Evolutionary conservation across 208 protist species (phyloP).

Genomic region (Trypanosoma scelopori): DNA sequence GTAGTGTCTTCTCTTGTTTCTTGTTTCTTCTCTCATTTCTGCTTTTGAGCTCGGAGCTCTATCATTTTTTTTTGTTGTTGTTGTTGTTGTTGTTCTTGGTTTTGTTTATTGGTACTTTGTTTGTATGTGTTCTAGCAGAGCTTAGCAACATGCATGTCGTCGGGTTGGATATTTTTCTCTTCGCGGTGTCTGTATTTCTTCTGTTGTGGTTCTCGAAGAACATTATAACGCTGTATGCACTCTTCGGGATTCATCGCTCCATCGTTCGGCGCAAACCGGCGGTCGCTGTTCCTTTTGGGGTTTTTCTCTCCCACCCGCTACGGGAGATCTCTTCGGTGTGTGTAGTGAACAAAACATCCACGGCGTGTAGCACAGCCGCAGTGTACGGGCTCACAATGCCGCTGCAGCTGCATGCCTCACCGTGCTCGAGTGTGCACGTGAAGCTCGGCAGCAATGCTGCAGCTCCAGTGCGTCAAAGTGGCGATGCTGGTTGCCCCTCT

Average conservation of each 20-base stretch:
- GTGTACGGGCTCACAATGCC: slow-evolving; percentile 8
- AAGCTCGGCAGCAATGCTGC: not conserved
- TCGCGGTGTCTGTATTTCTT: slow-evolving; percentile 18
- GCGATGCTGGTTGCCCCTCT: not conserved
- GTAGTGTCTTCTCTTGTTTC: no score
- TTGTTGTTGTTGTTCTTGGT: no score
- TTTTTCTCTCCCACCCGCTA: slow-evolving; percentile 46
- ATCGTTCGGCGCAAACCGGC: slow-evolving; percentile 33
- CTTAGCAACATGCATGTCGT: slow-evolving; percentile 9
- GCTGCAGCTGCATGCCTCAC: slow-evolving; percentile 6
- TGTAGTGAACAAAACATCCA: not conserved
- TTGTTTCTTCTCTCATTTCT: no score
- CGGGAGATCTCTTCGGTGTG: slow-evolving; percentile 42
- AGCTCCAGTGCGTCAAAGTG: not conserved
- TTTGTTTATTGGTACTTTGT: no score
- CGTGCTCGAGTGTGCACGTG: not conserved
- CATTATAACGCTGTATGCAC: slow-evolving; percentile 14
- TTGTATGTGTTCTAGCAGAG: no score
- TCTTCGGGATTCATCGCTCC: slow-evolving; percentile 24
- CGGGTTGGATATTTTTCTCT: slow-evolving; percentile 14
- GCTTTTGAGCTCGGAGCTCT: no score
- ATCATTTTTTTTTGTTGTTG: no score
- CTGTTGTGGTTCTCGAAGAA: slow-evolving; percentile 1
- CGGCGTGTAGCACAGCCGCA: not conserved
- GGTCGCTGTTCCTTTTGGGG: slow-evolving; percentile 48